Percentiles rank a stretch among this genome's conserved stretches.
Evolutionary conservation across 1,139 yeast species (phyloP).

Genomic region (Hansenula lynferdii): DNA sequence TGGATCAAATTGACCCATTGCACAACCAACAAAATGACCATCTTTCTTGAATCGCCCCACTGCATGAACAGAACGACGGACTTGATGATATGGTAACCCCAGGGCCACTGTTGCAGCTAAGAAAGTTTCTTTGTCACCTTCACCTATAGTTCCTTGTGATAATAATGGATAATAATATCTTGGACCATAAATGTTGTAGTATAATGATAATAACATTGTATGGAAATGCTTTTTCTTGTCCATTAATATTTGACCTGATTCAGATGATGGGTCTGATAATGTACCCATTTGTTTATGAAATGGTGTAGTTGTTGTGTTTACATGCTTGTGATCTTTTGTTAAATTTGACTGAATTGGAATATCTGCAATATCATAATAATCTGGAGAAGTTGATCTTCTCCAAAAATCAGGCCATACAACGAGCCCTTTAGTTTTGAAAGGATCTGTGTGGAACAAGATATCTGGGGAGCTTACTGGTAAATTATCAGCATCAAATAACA

Average conservation of each 20-base stretch:
- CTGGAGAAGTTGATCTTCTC: slow-evolving; percentile 51
- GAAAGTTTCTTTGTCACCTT: slow-evolving; percentile 85
- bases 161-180: slow-evolving; percentile 36
- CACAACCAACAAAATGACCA: slow-evolving; percentile 45
- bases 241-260: slow-evolving; percentile 71
- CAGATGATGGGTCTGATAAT: slow-evolving; percentile 71
- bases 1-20: slow-evolving; percentile 68
- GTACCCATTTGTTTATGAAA: slow-evolving; percentile 55
- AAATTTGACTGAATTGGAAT: not conserved
- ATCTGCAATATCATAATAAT: slow-evolving; percentile 43
- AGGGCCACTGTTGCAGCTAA: slow-evolving; percentile 66
- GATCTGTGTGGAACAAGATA: slow-evolving; percentile 29
- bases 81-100: slow-evolving; percentile 57
- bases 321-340: not conserved
- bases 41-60: slow-evolving; percentile 38
- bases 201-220: slow-evolving; percentile 57
- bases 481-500: slow-evolving; percentile 50
- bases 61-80: slow-evolving; percentile 44
- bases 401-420: slow-evolving; percentile 59
- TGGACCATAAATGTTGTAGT: slow-evolving; percentile 73
- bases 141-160: slow-evolving; percentile 77
- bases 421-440: slow-evolving; percentile 4
- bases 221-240: slow-evolving; percentile 57
- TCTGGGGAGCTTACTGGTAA: slow-evolving; percentile 46
- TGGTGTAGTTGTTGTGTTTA: slow-evolving; percentile 42